Base-by-base conservation (phyloP, 371 early-diverging fungal species). In the Coemansia sp. region DNA sequence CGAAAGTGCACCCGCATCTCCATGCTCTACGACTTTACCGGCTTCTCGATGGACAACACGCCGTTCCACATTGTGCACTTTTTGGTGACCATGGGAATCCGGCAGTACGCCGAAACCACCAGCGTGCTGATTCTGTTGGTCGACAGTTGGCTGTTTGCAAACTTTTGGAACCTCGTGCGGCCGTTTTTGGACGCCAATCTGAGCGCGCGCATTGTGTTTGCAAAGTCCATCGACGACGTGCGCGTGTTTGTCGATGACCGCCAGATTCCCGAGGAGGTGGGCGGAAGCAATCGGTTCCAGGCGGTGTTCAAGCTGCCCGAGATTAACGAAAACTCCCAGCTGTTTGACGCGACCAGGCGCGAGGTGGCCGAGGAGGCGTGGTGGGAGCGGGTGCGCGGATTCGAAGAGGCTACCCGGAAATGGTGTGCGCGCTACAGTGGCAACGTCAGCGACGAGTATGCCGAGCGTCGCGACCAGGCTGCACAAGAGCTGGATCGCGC, bases 41-140 rank as follows among this genome's bases (percentile, higher is more conserved):
- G 72, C 9, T 72, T 72, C n/a, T 36, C 53, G 4, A 69, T 72
- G 60, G 72, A 72, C 47, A 72, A 72, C 65, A 72, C 72, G 40
- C 72, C 72, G 0, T 54, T 72, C 12, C 16, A 46, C 14, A 64
- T 72, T 54, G 64, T 72, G 6, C 64, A 60, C 12, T 72, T 72
- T 16, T 49, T 72, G 58, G 58, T 72, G 1, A 29, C 38, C 8
- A 36, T 72, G 34, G 72, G 72, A 2, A 53, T 60, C 37, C 60
- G 57, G 39, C 58, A 59, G 33, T 72, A 69, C 29, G 69, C 71
- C 8, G 72, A 72, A 24, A 18, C 59, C 4, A 60, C 72, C 9
- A 64, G 72, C 29, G 58, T 72, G 24, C 55, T 72, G 12, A 60
- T 72, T 29, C 56, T 72, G 43, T 47, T 72, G 58, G 72, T 72